A percentile compares a stretch with the other conserved stretches of the same genome.
Evolutionary conservation across 345 rosid species (phyloP).

Genomic region (Passiflora organensis): DNA sequence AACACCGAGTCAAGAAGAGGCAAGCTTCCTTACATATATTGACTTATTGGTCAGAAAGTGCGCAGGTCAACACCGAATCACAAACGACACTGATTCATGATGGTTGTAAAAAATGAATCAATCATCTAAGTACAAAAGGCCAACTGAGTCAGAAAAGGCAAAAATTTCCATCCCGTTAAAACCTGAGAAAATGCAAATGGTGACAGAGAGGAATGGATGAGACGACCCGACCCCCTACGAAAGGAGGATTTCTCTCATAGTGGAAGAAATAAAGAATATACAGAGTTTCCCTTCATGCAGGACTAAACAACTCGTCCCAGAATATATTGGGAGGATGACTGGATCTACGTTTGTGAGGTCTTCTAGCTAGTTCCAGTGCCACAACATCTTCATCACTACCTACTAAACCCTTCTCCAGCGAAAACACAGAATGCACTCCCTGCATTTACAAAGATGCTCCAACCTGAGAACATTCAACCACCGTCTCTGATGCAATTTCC

Average conservation of each 20-base stretch:
- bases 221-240: slow-evolving; percentile 15
- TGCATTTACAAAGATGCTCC: slow-evolving; percentile 13
- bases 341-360: slow-evolving; percentile 13
- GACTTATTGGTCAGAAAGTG: too few relatives aligned
- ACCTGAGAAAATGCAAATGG: slow-evolving; percentile 23
- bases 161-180: slow-evolving; percentile 29
- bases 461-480: slow-evolving; percentile 30
- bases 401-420: slow-evolving; percentile 15
- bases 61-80: too few relatives aligned
- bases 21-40: too few relatives aligned
- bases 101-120: slow-evolving; percentile 7
- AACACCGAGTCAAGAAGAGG: too few relatives aligned
- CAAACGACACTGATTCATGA: too few relatives aligned
- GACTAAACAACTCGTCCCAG: background rate
- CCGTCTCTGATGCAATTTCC: slow-evolving; percentile 78
- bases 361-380: slow-evolving; percentile 11
- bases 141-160: slow-evolving; percentile 12
- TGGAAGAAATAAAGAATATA: slow-evolving; percentile 8
- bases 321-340: slow-evolving; percentile 4
- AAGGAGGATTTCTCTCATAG: slow-evolving; percentile 15
- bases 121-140: too few relatives aligned
- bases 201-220: slow-evolving; percentile 7
- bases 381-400: slow-evolving; percentile 10
- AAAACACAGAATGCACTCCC: slow-evolving; percentile 16
- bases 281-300: slow-evolving; percentile 19